phyloP scores from a whole-genome alignment of 345 rosid species.

The Zanthoxylum bungeanum region DNA sequence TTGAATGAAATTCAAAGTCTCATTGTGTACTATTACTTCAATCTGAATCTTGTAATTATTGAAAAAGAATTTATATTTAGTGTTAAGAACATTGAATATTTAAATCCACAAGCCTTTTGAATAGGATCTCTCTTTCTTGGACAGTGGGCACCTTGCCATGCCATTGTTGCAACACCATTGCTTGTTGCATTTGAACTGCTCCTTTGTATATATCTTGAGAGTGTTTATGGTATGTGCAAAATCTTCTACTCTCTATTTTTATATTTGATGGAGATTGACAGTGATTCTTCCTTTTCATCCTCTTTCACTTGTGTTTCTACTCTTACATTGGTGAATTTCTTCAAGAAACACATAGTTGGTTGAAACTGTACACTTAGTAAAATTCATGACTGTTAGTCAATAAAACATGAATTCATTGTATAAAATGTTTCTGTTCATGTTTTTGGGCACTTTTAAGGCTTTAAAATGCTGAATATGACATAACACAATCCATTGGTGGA shows the following conservation, averaged over 20 bases:
- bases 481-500: not conserved
- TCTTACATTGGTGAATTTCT: not conserved
- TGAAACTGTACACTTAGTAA: not conserved
- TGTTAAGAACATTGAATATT: not conserved
- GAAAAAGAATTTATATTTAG: not conserved
- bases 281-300: not conserved
- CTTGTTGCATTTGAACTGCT: constrained; percentile 92
- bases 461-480: not conserved
- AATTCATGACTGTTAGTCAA: not conserved
- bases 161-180: constrained; percentile 87
- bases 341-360: not conserved
- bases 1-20: not conserved
- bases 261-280: constrained; percentile 1
- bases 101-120: constrained; percentile 15
- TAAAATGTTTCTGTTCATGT: not conserved
- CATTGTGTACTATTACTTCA: constrained; percentile 6
- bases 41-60: not conserved
- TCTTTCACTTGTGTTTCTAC: not conserved
- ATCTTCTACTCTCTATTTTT: constrained; percentile 1
- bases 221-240: constrained; percentile 49
- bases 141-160: constrained; percentile 99
- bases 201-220: constrained; percentile 94
- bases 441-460: not conserved
- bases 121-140: constrained; percentile 25
- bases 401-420: not conserved